Evolutionary conservation across 495 filamentous ascomycete species (phyloP), one percentile per base, ranked within the genome.

Genomic region (Hypoxylon trugodes): DNA sequence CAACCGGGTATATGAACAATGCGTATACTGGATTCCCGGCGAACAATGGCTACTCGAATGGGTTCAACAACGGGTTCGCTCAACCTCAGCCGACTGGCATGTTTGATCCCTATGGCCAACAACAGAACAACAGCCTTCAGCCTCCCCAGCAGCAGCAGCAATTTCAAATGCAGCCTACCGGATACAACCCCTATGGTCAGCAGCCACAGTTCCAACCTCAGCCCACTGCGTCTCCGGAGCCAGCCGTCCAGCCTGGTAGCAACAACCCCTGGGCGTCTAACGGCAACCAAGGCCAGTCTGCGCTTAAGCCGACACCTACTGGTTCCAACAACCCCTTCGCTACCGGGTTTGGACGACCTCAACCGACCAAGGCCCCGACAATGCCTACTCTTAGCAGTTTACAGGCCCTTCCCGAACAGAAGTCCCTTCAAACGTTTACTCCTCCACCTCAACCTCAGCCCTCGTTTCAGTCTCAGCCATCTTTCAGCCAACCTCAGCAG

Each of bases 251-350:
- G 38, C 81, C 91, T 40, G 93, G 91, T 24, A 92, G 84, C 69
- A 93, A 97, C 77, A 97, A 97, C 74, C 94, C 94, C 6, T 91
- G 89, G 84, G 85, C 84, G 5, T 79, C 71, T 48, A 82, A 81
- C 52, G 76, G 68, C 50, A 75, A 77, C 22, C 71, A 77, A 36
- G 76, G 81, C 36, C 79, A 86, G 38, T 61, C 73, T 15, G 51
- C 73, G 5, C 68, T 90, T 38, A 81, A 86, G 68, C 84, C 87
- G 9, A 84, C 82, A 62, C 82, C 90, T 1, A 97, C 94, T 19
- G 94, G 94, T 45, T 97, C 94, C 0, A 98, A 97, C 78, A 98
- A 98, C 66, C 94, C 94, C 26, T 98, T 98, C 70, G 94, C 94
- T 4, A 84, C 65, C 22, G 63, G 56, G 21, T 70, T 74, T 75